Percentiles rank a stretch among this genome's conserved stretches.
phyloP scores from a whole-genome alignment of 805 yeast genomes.

The Yueomyces sinensis region DNA sequence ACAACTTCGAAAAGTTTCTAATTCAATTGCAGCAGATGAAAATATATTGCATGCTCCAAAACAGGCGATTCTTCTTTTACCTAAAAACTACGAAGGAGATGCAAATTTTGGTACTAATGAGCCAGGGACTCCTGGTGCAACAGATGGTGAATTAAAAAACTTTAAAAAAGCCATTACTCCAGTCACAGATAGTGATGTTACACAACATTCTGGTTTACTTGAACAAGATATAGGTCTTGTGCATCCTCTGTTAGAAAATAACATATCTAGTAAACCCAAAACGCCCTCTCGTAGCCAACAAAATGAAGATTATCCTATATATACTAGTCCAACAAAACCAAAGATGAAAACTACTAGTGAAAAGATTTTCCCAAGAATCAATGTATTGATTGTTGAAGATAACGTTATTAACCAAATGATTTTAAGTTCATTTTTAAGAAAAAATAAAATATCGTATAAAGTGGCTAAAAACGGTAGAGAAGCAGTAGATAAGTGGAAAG shows the following conservation, averaged over 20 bases:
- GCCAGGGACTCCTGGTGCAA: background rate
- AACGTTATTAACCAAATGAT: conserved; percentile 88
- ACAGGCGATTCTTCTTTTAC: conserved; percentile 18
- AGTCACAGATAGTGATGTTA: background rate
- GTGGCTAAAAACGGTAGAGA: conserved; percentile 91
- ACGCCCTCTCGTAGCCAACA: background rate
- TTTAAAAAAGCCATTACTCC: background rate
- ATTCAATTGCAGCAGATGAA: background rate
- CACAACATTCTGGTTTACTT: conserved; percentile 8
- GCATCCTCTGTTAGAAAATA: conserved; percentile 9
- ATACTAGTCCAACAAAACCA: background rate
- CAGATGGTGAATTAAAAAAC: background rate
- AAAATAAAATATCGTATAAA: conserved; percentile 71
- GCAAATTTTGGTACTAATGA: conserved; percentile 1
- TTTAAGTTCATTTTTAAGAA: conserved; percentile 74
- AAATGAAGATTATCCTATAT: background rate
- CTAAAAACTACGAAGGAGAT: conserved; percentile 14
- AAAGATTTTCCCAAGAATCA: conserved; percentile 75
- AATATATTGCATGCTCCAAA: conserved; percentile 12
- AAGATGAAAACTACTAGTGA: conserved; percentile 21
- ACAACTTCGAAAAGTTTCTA: conserved; percentile 11
- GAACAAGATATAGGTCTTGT: conserved; percentile 19
- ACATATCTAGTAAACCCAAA: background rate
- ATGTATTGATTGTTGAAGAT: conserved; percentile 90
- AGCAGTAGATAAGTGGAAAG: conserved; percentile 88